These are phyloP conservation scores for Leccinum rimulosum DNA, from an alignment of 768 basidiomycete genomes.

Conservation along the genomic window DNA sequence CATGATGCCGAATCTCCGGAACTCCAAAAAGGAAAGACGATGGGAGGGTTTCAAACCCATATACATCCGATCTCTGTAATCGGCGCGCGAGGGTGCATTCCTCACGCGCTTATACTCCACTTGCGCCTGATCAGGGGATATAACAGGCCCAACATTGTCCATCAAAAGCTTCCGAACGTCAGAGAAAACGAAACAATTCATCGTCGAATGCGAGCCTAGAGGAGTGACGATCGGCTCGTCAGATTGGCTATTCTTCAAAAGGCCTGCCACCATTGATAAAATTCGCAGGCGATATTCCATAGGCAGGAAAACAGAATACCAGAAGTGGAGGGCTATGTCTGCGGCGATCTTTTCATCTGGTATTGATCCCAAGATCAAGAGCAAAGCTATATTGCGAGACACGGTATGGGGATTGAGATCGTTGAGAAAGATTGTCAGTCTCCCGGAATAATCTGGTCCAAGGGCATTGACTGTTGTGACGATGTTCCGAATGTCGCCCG, in stretches of 20 bases:
- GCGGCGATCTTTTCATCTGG: conserved; percentile 34
- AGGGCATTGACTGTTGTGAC: conserved; percentile 43
- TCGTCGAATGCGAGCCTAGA: conserved; percentile 14
- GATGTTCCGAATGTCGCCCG: conserved; percentile 48
- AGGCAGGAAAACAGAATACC: conserved; percentile 46
- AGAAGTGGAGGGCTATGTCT: conserved; percentile 47
- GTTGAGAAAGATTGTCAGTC: conserved; percentile 41
- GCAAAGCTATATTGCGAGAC: conserved; percentile 41
- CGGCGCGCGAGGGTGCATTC: conserved; percentile 36
- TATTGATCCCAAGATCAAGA: conserved; percentile 40
- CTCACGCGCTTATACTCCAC: conserved; percentile 34
- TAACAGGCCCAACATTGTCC: conserved; percentile 12
- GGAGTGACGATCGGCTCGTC: conserved; percentile 5
- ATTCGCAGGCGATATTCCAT: conserved; percentile 28
- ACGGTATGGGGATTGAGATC: conserved; percentile 33
- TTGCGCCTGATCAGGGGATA: conserved; percentile 27
- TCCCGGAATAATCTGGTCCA: conserved; percentile 40
- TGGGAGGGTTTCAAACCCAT: conserved; percentile 42
- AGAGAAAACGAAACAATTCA: conserved; percentile 15
- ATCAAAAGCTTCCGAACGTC: conserved; percentile 12
- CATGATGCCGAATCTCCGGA: conserved; percentile 41
- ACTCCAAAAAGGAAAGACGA: conserved; percentile 41
- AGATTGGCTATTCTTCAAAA: conserved; percentile 9
- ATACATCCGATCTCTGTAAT: conserved; percentile 43
- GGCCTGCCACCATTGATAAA: conserved; percentile 17